These are phyloP conservation scores for Amphibolis antarctica DNA, from an alignment of 106 monocot genomes.

Conservation along the genomic window DNA sequence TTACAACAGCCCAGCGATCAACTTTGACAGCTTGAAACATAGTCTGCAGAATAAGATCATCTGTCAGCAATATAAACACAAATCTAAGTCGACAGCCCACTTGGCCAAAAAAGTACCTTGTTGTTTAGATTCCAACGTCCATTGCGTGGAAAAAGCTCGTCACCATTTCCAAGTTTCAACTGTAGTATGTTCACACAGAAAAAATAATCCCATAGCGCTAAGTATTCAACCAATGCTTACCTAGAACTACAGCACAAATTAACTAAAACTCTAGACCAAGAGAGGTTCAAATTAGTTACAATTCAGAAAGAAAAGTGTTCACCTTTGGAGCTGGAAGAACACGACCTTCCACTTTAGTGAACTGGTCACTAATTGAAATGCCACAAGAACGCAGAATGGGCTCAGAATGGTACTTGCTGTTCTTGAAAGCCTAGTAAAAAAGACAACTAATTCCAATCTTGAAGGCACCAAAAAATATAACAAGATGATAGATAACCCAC, in stretches of 20 bases:
- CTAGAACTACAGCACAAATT: background rate
- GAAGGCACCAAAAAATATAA: background rate
- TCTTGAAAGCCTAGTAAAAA: constrained; percentile 40
- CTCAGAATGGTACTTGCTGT: constrained; percentile 65
- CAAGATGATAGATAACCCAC: constrained; percentile 13
- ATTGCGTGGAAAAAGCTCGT: constrained; percentile 54
- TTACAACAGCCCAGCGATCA: constrained; percentile 66
- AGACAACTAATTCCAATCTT: too few relatives aligned
- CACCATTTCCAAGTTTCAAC: constrained; percentile 82
- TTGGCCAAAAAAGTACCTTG: constrained; percentile 31
- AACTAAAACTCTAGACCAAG: background rate
- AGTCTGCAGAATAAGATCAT: constrained; percentile 29
- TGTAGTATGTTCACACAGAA: constrained; percentile 5
- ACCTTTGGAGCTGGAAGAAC: constrained; percentile 71
- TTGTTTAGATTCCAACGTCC: constrained; percentile 96
- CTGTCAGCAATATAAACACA: background rate
- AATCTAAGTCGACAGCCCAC: background rate
- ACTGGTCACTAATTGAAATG: constrained; percentile 39
- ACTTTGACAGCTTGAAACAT: constrained; percentile 35
- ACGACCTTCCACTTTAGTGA: constrained; percentile 77
- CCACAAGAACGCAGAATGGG: constrained; percentile 63
- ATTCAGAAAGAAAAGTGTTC: background rate
- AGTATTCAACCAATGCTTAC: background rate
- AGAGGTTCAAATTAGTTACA: background rate
- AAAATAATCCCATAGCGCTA: background rate